Evolutionary conservation across 345 rosid species (phyloP).

Genomic region (Lumnitzera racemosa): DNA sequence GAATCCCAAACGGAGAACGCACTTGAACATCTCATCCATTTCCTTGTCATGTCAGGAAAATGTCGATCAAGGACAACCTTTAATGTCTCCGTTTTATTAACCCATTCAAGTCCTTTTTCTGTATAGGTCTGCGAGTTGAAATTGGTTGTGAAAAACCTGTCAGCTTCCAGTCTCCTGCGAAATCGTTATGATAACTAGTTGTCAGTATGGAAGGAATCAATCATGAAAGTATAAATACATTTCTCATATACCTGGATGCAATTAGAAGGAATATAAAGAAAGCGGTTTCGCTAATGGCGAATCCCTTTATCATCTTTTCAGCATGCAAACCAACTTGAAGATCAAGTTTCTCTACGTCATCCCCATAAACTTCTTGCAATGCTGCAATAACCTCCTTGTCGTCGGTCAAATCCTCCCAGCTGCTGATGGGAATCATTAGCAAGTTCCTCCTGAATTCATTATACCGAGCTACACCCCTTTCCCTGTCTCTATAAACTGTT

Average conservation of each 20-base stretch:
- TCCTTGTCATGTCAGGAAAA: slow-evolving; percentile 45
- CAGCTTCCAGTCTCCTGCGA: slow-evolving; percentile 72
- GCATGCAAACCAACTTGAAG: slow-evolving; percentile 54
- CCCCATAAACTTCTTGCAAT: slow-evolving; percentile 52
- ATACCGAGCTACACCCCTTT: slow-evolving; percentile 61
- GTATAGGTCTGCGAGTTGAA: slow-evolving; percentile 51
- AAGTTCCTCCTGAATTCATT: slow-evolving; percentile 62
- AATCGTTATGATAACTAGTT: not conserved
- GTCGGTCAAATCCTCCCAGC: slow-evolving; percentile 68
- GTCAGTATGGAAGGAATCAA: not conserved
- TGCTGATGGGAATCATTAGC: slow-evolving; percentile 55
- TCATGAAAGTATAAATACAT: not conserved
- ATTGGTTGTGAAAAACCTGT: slow-evolving; percentile 64
- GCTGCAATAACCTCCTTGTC: slow-evolving; percentile 42
- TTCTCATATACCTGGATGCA: slow-evolving; percentile 49
- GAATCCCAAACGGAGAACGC: slow-evolving; percentile 67
- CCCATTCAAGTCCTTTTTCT: slow-evolving; percentile 59
- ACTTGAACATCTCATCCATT: slow-evolving; percentile 67
- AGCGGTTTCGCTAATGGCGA: slow-evolving; percentile 71
- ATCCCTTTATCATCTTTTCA: slow-evolving; percentile 72
- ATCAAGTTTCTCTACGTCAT: slow-evolving; percentile 67
- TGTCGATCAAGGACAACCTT: slow-evolving; percentile 61
- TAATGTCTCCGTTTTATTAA: slow-evolving; percentile 52
- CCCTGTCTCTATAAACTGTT: slow-evolving; percentile 63
- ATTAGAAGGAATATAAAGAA: slow-evolving; percentile 64